Base-by-base conservation (phyloP, 129 eudicot genomes). In the Chrysanthemum makinoi region DNA sequence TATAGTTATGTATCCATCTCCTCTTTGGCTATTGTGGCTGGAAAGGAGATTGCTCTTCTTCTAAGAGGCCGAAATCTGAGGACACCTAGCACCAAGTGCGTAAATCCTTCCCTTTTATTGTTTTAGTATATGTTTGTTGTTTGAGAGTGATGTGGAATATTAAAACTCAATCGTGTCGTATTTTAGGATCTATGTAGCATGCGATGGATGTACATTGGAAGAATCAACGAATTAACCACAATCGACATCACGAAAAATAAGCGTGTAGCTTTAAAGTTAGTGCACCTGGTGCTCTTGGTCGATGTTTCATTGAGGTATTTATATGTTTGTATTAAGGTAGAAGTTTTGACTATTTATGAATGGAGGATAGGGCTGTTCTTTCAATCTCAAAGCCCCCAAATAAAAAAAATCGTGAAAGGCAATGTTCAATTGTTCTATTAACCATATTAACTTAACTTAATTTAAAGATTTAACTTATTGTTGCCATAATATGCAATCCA, bases 261-360 rank as follows among this genome's bases (percentile, higher is more conserved):
- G 75, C 87, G 73, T 35, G 75, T 49, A 58, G 78, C 58, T 88
- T 88, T 74, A n/a, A 68, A 60, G 67, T 91, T 62, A 28, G 72
- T 54, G 80, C 72, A 15, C 79, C 89, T 65, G 33, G 65, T 57
- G 65, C 56, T 20, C 82, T 82, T 6, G 97, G 97, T 39, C 90
- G 97, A 69, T 91, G 92, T 83, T 91, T 88, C 86, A 84, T 91
- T 60, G 97, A 91, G 97, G 97, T 91, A 84, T 61, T 48, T 49
- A 18, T 24, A 59, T 6, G 17, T 52, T 51, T 48, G 13, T 15
- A 15, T n/a, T 2, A 18, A 68, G 72, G 61, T 68, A 24, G 48
- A 13, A 28, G 1, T 50, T 14, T n/a, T 5, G 15, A 68, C 15
- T 24, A 24, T 10, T 17, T 35, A 35, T 35, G 44, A 35, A 35